A percentile compares a stretch with the other conserved stretches of the same genome.
These are phyloP conservation scores for Boletus sp. DNA, from an alignment of 1,284 basidiomycete species.

Conservation along the genomic window DNA sequence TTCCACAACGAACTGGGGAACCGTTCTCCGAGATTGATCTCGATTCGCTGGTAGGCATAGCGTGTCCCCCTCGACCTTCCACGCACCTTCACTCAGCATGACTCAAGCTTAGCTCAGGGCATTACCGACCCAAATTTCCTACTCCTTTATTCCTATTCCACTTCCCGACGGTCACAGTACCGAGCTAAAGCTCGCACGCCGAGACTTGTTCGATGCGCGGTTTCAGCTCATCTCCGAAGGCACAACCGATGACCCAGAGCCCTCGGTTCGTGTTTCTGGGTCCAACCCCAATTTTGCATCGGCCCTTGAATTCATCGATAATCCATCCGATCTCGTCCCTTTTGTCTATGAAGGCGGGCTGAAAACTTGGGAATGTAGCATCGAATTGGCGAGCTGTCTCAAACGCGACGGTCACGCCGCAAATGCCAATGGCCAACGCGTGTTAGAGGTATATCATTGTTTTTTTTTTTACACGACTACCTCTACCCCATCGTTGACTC, in stretches of 20 bases:
- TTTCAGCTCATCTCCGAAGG: slow-evolving; percentile 80
- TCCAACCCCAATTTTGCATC: slow-evolving; percentile 11
- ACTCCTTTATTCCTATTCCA: slow-evolving; percentile 51
- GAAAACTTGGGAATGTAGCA: slow-evolving; percentile 96
- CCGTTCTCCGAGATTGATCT: slow-evolving; percentile 34
- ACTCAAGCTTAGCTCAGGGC: slow-evolving; percentile 43
- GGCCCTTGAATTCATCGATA: slow-evolving; percentile 63
- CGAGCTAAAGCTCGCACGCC: slow-evolving; percentile 54
- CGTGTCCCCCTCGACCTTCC: background rate
- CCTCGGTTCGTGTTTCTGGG: slow-evolving; percentile 14
- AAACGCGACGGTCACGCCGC: slow-evolving; percentile 28
- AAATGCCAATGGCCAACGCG: slow-evolving; percentile 41
- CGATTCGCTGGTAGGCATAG: slow-evolving; percentile 34
- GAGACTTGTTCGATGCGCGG: slow-evolving; percentile 91
- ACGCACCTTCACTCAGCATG: slow-evolving; percentile 17
- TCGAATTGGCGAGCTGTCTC: slow-evolving; percentile 75
- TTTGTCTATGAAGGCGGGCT: slow-evolving; percentile 94
- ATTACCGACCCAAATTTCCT: slow-evolving; percentile 57
- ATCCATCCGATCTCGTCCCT: slow-evolving; percentile 87
- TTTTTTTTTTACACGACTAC: slow-evolving; percentile 5
- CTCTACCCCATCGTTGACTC: slow-evolving; percentile 1
- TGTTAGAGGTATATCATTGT: slow-evolving; percentile 57
- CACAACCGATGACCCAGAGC: slow-evolving; percentile 24
- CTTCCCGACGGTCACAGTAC: slow-evolving; percentile 22
- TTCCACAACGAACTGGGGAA: slow-evolving; percentile 7